A percentile compares a stretch with the other conserved stretches of the same genome.
phyloP scores from a whole-genome alignment of 805 yeast genomes.

The Candida saitoana region DNA sequence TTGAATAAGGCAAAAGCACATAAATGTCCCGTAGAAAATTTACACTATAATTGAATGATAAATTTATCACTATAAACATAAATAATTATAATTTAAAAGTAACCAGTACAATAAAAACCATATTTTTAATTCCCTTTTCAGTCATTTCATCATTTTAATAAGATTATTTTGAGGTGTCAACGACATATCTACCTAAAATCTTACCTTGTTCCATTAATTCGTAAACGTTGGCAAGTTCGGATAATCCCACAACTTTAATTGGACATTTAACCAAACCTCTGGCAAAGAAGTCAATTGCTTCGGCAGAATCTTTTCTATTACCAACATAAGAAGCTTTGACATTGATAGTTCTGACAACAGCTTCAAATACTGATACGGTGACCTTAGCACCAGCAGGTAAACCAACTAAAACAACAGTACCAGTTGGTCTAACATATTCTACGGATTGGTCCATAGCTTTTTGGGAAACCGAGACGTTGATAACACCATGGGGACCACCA shows the following conservation, averaged over 20 bases:
- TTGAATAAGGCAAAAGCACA: no score
- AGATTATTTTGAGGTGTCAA: conserved; percentile 62
- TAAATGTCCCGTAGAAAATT: no score
- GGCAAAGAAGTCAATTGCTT: conserved; percentile 70
- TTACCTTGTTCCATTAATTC: conserved; percentile 78
- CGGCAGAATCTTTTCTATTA: conserved; percentile 81
- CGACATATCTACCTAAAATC: conserved; percentile 84
- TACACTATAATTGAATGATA: no score
- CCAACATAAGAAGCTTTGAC: conserved; percentile 86
- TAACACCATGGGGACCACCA: conserved; percentile 76
- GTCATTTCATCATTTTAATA: background rate
- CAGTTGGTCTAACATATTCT: conserved; percentile 39
- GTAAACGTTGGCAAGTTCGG: conserved; percentile 65
- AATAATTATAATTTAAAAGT: background rate
- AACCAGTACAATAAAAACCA: no score
- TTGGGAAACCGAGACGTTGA: conserved; percentile 73
- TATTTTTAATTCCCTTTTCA: no score
- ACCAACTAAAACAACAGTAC: conserved; percentile 49
- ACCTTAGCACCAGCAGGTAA: conserved; percentile 78
- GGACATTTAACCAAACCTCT: conserved; percentile 72
- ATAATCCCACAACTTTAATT: conserved; percentile 70
- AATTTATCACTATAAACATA: background rate
- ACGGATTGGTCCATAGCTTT: conserved; percentile 60
- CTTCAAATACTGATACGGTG: conserved; percentile 63
- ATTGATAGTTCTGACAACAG: conserved; percentile 67